A percentile compares a stretch with the other conserved stretches of the same genome.
These are phyloP conservation scores for Pichia sp. DNA, from an alignment of 1,139 yeast species.

Conservation along the genomic window DNA sequence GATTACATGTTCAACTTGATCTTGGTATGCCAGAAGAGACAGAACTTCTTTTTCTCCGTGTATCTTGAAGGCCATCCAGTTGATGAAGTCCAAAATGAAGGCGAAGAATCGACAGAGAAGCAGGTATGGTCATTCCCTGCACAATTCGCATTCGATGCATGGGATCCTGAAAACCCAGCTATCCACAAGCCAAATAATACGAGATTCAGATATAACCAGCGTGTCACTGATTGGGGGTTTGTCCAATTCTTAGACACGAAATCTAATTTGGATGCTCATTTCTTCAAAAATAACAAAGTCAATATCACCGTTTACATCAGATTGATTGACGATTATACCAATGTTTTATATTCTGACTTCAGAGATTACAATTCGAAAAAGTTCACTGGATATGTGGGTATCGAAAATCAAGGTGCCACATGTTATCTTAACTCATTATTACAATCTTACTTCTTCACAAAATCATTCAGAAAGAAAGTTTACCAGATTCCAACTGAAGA, in stretches of 20 bases:
- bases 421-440: conserved; percentile 90
- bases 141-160: conserved; percentile 81
- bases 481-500: conserved; percentile 82
- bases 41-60: conserved; percentile 44
- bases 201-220: conserved; percentile 71
- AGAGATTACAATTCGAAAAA: conserved; percentile 82
- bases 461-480: conserved; percentile 77
- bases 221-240: conserved; percentile 96
- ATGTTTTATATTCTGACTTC: conserved; percentile 91
- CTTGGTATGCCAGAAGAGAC: conserved; percentile 12
- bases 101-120: conserved; percentile 11
- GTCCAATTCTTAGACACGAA: conserved; percentile 67
- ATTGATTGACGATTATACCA: conserved; percentile 85
- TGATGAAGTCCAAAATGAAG: conserved; percentile 15
- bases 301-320: conserved; percentile 77
- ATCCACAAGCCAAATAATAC: conserved; percentile 66
- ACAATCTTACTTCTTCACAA: conserved; percentile 89
- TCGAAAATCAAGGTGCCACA: conserved; percentile 96
- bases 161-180: conserved; percentile 74
- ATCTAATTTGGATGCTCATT: conserved; percentile 37
- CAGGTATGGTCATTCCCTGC: conserved; percentile 84
- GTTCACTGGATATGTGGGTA: conserved; percentile 88
- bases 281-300: conserved; percentile 53
- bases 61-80: conserved; percentile 63
- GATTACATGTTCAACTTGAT: conserved; percentile 16